Base-by-base conservation (phyloP, 2,329 filamentous ascomycete genomes). In the Colletotrichum liaoningense region DNA sequence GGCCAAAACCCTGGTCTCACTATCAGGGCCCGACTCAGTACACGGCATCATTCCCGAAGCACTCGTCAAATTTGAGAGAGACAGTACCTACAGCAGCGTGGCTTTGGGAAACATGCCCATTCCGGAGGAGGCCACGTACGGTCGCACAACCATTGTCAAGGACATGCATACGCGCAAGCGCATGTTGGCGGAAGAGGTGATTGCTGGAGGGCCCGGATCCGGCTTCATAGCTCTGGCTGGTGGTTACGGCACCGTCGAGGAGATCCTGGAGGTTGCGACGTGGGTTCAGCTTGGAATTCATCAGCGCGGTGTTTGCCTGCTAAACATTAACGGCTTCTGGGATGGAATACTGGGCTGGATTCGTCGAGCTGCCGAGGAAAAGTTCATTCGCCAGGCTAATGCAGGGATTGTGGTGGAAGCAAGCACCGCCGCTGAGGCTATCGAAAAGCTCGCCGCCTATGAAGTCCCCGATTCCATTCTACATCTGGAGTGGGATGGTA, bases 211-310 rank as follows among this genome's bases (percentile, higher is more conserved):
- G 0, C 91, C 92, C 0, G 96, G 96, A 0, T 93, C 91, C 69
- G 96, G 96, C 14, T 99, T 99, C 84, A 91, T 99, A 52, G 95
- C 95, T 33, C 86, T 99, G 72, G 91, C 90, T 67, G 96, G 96
- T 54, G 97, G 97, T 0, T 99, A 96, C 83, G 97, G 97, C 24
- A 99, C 97, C 2, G 89, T 98, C 81, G 97, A 99, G 86, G 97
- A 99, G 88, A 88, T 99, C 80, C 95, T 98, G 83, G 94, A 97
- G 85, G 91, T 94, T 2, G 92, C 92, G 26, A 97, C 94, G 12
- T 99, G 97, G 95, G 98, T 98, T 83, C 97, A 98, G 85, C 85
- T 99, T 63, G 96, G 97, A 1, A 98, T 99, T 76, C 97, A 98
- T 84, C 88, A 88, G 77, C 87, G 89, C 62, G 94, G 93, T 4